These are phyloP conservation scores for Backusella parvicylindrica DNA, from an alignment of 192 early-diverging fungal species.

Conservation along the genomic window DNA sequence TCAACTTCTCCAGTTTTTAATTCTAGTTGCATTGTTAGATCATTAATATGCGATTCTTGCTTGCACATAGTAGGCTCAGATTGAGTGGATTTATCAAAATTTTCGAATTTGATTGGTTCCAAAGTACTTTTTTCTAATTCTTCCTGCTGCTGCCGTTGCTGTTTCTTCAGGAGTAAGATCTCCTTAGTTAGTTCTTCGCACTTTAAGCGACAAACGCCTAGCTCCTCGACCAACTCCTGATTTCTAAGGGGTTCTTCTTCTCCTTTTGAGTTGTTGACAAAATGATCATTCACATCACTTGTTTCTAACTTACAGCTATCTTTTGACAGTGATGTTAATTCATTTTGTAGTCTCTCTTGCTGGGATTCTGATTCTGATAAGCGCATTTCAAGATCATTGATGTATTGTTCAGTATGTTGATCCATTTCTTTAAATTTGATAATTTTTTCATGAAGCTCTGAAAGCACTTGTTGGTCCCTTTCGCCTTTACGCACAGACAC, in stretches of 20 bases:
- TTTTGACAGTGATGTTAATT: background rate
- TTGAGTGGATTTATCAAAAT: background rate
- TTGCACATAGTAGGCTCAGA: background rate
- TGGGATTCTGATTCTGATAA: slow-evolving; percentile 10
- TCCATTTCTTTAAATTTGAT: slow-evolving; percentile 51
- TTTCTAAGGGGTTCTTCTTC: background rate
- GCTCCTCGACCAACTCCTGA: background rate
- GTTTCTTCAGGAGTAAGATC: background rate
- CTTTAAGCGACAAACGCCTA: background rate
- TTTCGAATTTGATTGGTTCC: background rate
- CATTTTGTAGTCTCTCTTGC: background rate
- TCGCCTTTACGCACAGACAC: slow-evolving; percentile 22
- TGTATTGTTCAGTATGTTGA: slow-evolving; percentile 35
- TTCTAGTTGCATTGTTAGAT: background rate
- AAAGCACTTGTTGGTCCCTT: slow-evolving; percentile 31
- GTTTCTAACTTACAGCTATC: background rate
- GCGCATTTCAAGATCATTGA: slow-evolving; percentile 31
- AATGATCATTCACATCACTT: background rate
- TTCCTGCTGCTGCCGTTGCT: background rate
- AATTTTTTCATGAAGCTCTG: slow-evolving; percentile 33
- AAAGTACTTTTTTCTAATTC: background rate
- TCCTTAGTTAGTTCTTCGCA: background rate
- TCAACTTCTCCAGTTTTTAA: background rate
- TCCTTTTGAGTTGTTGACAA: background rate
- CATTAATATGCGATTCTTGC: background rate